phyloP scores from a whole-genome alignment of 2,329 filamentous ascomycete species.

The Apiospora hydei region DNA sequence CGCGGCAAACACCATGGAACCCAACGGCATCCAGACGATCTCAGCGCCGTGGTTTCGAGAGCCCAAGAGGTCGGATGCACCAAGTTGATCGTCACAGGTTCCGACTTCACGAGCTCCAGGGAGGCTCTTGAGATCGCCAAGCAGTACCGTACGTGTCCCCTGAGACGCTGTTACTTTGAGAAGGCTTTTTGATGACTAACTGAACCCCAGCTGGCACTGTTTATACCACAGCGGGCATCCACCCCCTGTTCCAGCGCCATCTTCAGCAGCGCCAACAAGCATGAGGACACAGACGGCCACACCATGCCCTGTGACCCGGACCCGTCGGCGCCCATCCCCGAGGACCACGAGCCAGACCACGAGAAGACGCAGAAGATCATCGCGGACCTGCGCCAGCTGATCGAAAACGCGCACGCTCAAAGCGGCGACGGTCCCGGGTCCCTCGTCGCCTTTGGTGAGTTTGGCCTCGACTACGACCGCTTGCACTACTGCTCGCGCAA shows the following conservation, averaged over 20 bases:
- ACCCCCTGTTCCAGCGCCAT: constrained; percentile 88
- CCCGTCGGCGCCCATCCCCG: constrained; percentile 53
- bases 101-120: constrained; percentile 79
- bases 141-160: constrained; percentile 68
- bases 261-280: constrained; percentile 66
- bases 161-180: neutral
- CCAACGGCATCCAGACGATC: constrained; percentile 75
- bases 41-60: constrained; percentile 78
- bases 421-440: constrained; percentile 47
- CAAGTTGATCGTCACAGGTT: constrained; percentile 94
- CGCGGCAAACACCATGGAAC: constrained; percentile 84
- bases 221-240: constrained; percentile 91
- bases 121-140: constrained; percentile 77
- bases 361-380: constrained; percentile 59
- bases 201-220: constrained; percentile 71
- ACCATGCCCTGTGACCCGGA: constrained; percentile 62
- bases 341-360: constrained; percentile 56
- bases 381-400: constrained; percentile 67
- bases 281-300: constrained; percentile 52
- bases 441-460: constrained; percentile 88
- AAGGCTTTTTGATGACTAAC: constrained; percentile 10
- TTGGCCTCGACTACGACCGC: constrained; percentile 95
- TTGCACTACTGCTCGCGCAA: constrained; percentile 81
- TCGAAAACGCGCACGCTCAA: constrained; percentile 60
- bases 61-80: constrained; percentile 80